Evolutionary conservation across 2,329 filamentous ascomycete species (phyloP).

Genomic region (Nemania sp.): DNA sequence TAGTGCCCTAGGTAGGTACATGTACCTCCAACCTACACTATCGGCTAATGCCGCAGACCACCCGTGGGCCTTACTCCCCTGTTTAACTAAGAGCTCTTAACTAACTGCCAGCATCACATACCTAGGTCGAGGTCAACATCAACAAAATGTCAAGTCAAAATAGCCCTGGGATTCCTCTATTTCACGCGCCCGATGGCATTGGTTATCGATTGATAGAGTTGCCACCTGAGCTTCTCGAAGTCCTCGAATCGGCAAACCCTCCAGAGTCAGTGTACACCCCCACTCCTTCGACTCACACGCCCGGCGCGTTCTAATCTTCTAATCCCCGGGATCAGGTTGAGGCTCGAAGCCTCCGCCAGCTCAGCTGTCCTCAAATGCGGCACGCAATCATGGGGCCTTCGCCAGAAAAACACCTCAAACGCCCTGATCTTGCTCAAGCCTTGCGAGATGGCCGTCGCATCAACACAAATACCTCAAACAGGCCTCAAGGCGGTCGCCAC

Average conservation of each 20-base stretch:
- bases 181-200: slow-evolving; percentile 52
- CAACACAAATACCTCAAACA: slow-evolving; percentile 37
- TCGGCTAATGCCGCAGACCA: no score
- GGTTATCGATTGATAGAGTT: slow-evolving; percentile 67
- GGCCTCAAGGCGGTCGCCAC: slow-evolving; percentile 57
- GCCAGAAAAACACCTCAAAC: slow-evolving; percentile 71
- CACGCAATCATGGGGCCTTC: slow-evolving; percentile 60
- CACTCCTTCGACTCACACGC: neutral
- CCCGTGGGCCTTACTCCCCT: no score
- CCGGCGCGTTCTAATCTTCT: neutral
- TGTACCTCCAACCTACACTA: no score
- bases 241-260: slow-evolving; percentile 58
- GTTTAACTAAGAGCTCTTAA: no score
- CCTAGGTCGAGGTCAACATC: neutral
- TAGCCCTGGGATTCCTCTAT: slow-evolving; percentile 53
- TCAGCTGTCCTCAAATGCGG: slow-evolving; percentile 58
- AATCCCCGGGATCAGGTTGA: slow-evolving; percentile 45
- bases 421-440: slow-evolving; percentile 61
- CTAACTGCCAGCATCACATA: no score
- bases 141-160: slow-evolving; percentile 51
- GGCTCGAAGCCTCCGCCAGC: slow-evolving; percentile 54
- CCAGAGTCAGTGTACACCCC: slow-evolving; percentile 54
- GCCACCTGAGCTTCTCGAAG: slow-evolving; percentile 59
- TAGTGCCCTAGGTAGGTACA: no score
- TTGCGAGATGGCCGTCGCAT: slow-evolving; percentile 23